Conservation (phyloP, 208 protist genomes). For the Leishmania martiniquensis region DNA sequence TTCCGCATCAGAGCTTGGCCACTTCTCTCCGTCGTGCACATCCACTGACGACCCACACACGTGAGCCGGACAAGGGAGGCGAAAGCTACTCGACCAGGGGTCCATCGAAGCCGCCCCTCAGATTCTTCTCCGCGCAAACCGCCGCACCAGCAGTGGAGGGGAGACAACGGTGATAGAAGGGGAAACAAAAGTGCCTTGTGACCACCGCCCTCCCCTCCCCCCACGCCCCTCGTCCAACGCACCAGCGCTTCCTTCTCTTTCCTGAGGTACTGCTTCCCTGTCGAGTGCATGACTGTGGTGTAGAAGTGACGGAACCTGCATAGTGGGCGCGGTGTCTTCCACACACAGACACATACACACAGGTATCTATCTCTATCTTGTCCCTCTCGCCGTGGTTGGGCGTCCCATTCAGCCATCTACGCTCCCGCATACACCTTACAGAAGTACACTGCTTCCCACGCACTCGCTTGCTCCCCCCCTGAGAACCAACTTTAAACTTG, state of each 20-base stretch:
- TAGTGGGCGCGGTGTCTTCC: slow-evolving; percentile 4
- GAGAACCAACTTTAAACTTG: background rate
- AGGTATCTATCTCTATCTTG: background rate
- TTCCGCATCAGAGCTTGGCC: background rate
- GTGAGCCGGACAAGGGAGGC: background rate
- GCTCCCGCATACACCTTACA: background rate
- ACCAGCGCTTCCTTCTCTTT: background rate
- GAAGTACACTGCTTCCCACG: background rate
- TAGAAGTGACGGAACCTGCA: background rate
- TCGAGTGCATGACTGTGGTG: background rate
- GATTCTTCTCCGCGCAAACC: background rate
- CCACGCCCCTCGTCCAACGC: background rate
- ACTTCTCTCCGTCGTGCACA: no score
- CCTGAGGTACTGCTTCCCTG: background rate
- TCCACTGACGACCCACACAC: background rate
- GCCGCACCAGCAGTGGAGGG: background rate
- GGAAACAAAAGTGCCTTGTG: no score
- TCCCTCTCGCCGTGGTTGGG: background rate
- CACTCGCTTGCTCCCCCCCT: background rate
- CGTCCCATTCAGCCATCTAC: no score
- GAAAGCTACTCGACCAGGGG: background rate
- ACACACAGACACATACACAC: no score
- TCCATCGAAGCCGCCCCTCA: background rate
- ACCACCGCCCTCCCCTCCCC: no score
- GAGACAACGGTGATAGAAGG: background rate